phyloP scores from a whole-genome alignment of 768 basidiomycete species.

The Pleurotus eryngii region DNA sequence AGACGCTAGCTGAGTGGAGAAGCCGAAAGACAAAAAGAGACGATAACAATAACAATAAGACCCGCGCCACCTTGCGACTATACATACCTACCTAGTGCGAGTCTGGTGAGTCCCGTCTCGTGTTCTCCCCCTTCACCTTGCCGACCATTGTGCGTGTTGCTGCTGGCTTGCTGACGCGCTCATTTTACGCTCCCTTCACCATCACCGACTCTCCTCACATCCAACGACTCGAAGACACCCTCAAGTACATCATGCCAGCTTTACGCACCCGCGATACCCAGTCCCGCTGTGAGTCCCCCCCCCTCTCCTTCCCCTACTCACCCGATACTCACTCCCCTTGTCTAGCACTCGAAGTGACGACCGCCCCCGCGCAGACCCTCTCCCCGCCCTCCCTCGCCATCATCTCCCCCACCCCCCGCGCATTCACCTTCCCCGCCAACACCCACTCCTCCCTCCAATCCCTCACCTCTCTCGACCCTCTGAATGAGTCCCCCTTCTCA shows the following conservation, averaged over 20 bases:
- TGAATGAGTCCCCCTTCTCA: too few species aligned
- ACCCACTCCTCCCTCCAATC: slow-evolving; percentile 71
- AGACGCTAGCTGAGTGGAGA: too few species aligned
- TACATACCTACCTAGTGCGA: slow-evolving; percentile 3
- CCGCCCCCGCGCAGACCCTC: slow-evolving; percentile 49
- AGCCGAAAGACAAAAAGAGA: too few species aligned
- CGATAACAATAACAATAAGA: neutral
- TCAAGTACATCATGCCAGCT: slow-evolving; percentile 83
- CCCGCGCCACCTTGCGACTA: neutral
- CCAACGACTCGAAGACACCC: too few species aligned
- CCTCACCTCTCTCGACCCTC: slow-evolving; percentile 12
- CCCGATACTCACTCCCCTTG: too few species aligned
- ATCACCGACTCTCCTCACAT: too few species aligned
- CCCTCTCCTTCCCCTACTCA: neutral
- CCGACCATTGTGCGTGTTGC: neutral
- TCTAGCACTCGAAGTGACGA: slow-evolving; percentile 73
- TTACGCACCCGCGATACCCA: slow-evolving; percentile 76
- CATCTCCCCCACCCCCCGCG: slow-evolving; percentile 69
- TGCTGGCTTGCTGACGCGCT: too few species aligned
- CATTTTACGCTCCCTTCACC: too few species aligned
- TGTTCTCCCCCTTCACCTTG: slow-evolving; percentile 14
- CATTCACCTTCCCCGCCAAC: slow-evolving; percentile 65
- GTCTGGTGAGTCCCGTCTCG: slow-evolving; percentile 4
- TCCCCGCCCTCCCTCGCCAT: slow-evolving; percentile 54
- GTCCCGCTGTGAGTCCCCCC: slow-evolving; percentile 37